A percentile compares a stretch with the other conserved stretches of the same genome.
These are phyloP conservation scores for Aaosphaeria arxii DNA, from an alignment of 2,329 filamentous ascomycete genomes.

Conservation along the genomic window DNA sequence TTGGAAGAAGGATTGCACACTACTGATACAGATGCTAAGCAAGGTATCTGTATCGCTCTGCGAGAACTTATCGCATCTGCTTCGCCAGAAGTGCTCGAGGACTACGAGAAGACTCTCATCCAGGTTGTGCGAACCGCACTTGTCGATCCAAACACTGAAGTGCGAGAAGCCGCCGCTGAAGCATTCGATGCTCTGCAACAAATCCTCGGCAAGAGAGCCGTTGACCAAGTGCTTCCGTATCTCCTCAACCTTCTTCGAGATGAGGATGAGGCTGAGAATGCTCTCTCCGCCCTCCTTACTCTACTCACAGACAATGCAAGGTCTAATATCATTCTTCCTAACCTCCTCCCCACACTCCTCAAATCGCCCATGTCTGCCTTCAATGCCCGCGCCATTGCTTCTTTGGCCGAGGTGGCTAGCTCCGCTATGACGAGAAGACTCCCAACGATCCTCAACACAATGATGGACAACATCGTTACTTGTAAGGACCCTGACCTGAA, in stretches of 20 bases:
- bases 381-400: conserved; percentile 91
- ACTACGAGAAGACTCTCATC: conserved; percentile 92
- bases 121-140: conserved; percentile 90
- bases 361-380: conserved; percentile 88
- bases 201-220: conserved; percentile 87
- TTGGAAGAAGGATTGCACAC: conserved; percentile 90
- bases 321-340: conserved; percentile 94
- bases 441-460: conserved; percentile 84
- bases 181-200: conserved; percentile 95
- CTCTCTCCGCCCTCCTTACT: conserved; percentile 86
- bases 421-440: conserved; percentile 86
- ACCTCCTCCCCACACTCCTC: conserved; percentile 89
- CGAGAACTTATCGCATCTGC: conserved; percentile 90
- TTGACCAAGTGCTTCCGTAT: conserved; percentile 92
- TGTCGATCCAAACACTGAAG: conserved; percentile 84
- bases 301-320: conserved; percentile 89
- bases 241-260: conserved; percentile 85
- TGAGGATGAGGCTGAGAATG: conserved; percentile 85
- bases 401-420: conserved; percentile 86
- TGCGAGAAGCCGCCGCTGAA: conserved; percentile 92
- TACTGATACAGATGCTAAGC: conserved; percentile 87
- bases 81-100: conserved; percentile 82
- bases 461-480: conserved; percentile 88
- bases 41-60: conserved; percentile 95
- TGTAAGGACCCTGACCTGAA: conserved; percentile 72